These are phyloP conservation scores for Microdochium bolleyi DNA, from an alignment of 2,329 filamentous ascomycete species.

Conservation along the genomic window DNA sequence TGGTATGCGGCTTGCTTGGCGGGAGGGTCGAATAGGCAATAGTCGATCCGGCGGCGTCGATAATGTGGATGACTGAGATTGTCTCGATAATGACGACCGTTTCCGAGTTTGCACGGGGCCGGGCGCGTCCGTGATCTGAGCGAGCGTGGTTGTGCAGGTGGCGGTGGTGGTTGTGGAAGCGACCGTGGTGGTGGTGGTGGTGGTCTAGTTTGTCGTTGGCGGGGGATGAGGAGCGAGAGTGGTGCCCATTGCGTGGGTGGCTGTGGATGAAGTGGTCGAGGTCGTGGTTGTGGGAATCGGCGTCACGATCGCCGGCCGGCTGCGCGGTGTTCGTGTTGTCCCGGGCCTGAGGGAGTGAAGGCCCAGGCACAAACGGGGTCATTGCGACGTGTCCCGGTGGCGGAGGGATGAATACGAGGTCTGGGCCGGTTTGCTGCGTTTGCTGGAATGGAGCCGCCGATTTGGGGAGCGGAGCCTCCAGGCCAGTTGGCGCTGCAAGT, in stretches of 20 bases:
- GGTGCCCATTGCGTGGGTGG: not conserved
- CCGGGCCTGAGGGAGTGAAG: constrained; percentile 42
- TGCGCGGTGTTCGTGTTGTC: constrained; percentile 19
- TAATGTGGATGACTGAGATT: constrained; percentile 44
- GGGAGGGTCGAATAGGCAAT: constrained; percentile 33
- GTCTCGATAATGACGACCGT: constrained; percentile 43
- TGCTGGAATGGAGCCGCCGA: not conserved
- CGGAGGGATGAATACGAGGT: constrained; percentile 27
- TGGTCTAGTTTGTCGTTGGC: not conserved
- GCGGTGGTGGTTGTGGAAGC: not conserved
- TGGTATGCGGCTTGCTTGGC: constrained; percentile 25
- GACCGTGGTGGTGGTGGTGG: no score
- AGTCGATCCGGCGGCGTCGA: constrained; percentile 38
- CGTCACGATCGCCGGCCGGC: constrained; percentile 23
- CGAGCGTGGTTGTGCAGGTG: constrained; percentile 12
- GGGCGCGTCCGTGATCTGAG: constrained; percentile 17
- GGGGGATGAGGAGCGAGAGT: not conserved
- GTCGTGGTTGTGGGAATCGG: constrained; percentile 23
- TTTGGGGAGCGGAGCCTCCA: not conserved
- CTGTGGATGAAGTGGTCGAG: constrained; percentile 2
- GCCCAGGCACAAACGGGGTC: constrained; percentile 34
- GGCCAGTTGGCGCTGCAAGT: not conserved
- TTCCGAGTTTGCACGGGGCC: constrained; percentile 11
- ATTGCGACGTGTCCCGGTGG: constrained; percentile 26
- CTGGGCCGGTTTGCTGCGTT: constrained; percentile 1